Evolutionary conservation across 1,284 basidiomycete species (phyloP), one percentile per base, ranked within the genome.

Genomic region (Laetiporus sulphureus): DNA sequence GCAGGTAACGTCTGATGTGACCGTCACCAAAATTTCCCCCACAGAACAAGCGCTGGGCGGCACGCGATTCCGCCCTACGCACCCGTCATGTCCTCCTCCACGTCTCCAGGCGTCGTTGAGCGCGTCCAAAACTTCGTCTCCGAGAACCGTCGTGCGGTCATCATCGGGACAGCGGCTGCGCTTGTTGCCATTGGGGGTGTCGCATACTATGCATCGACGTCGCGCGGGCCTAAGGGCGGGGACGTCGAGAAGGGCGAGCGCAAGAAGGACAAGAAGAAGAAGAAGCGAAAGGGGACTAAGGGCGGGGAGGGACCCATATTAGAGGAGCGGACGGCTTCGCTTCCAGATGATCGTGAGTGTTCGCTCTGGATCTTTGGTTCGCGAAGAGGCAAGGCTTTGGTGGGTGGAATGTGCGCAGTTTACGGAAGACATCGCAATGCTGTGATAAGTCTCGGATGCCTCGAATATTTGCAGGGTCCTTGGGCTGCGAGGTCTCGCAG

Each of bases 181-280:
- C 79, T 79, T 36, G 67, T 85, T 48, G 89, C 82, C 35, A 81
- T 79, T 30, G 85, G 83, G 38, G 88, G 84, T 36, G 83, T 78
- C 36, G 83, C 79, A 20, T 91, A 91, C 64, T 88, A 86, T 59
- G 75, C 77, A 21, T 75, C 81, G 12, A 72, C 76, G 36, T 75
- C 78, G 27, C 57, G 56, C 51, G 62, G 50, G 46, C 49, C 46
- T 15, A 15, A 45, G 29, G 50, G 49, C 44, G 58, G 56, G 31
- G 69, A 71, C 57, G 54, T 61, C 44, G 73, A 73, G 62, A 76
- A 73, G 65, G 71, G 65, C 50, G 71, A 70, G 52, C 57, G 65
- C 44, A 75, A 60, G 50, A 61, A 72, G 59, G 71, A 73, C 47
- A 76, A 69, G 59, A 75, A 73, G 65, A 79, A 75, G 63, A 79